Evolutionary conservation across 352 stramenopile species (phyloP).

Genomic region (Peronospora farinosa): DNA sequence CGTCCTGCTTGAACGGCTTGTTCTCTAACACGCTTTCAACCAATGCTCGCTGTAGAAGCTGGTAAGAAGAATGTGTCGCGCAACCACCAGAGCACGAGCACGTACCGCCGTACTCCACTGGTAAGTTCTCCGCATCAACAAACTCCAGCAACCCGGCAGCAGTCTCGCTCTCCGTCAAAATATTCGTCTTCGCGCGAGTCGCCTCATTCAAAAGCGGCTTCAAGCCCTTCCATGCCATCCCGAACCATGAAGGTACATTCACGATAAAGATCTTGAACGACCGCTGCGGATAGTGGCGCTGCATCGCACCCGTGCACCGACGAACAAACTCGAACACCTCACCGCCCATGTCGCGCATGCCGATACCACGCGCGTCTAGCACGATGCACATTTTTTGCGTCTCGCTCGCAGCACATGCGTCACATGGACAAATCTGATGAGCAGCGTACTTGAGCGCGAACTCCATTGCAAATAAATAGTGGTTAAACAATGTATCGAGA

Average conservation of each 20-base stretch:
- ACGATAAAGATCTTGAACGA: constrained; percentile 90
- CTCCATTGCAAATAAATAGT: constrained; percentile 84
- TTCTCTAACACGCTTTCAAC: constrained; percentile 47
- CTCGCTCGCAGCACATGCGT: constrained; percentile 51
- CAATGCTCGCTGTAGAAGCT: constrained; percentile 45
- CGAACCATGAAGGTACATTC: constrained; percentile 89
- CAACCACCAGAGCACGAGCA: constrained; percentile 64
- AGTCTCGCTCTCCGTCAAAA: constrained; percentile 67
- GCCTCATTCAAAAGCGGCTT: constrained; percentile 82
- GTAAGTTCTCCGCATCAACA: constrained; percentile 63
- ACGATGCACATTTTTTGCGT: constrained; percentile 73
- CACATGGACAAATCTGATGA: constrained; percentile 46
- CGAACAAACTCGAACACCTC: constrained; percentile 81
- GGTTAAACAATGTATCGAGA: constrained; percentile 64
- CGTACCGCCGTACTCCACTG: constrained; percentile 61
- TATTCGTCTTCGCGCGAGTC: constrained; percentile 84
- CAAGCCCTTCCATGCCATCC: constrained; percentile 87
- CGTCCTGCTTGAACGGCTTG: constrained; percentile 40
- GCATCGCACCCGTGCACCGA: constrained; percentile 69
- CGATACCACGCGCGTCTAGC: constrained; percentile 59
- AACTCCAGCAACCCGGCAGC: constrained; percentile 36
- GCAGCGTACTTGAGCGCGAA: constrained; percentile 76
- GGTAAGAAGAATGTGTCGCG: constrained; percentile 59
- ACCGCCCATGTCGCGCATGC: constrained; percentile 66
- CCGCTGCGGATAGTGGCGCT: constrained; percentile 80